Percentiles rank a stretch among this genome's conserved stretches.
phyloP scores from a whole-genome alignment of 176 grass and related monocot genomes.

The Carex littledalei region DNA sequence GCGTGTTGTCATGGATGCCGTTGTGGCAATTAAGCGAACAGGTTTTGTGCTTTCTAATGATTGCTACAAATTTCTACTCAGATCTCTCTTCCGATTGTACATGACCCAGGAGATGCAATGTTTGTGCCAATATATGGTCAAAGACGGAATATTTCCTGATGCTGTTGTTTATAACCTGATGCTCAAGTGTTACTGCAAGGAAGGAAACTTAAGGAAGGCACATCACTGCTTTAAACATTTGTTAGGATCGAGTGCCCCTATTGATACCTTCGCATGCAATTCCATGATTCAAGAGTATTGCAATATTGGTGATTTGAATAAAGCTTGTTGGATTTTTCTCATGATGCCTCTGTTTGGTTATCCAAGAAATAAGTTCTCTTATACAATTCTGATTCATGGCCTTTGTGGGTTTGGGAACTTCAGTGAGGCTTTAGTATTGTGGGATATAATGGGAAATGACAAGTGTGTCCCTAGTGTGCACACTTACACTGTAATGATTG shows the following conservation, averaged over 20 bases:
- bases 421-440: constrained; percentile 42
- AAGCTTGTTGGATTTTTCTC: constrained; percentile 63
- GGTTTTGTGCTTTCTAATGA: constrained; percentile 41
- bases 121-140: constrained; percentile 43
- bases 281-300: constrained; percentile 50
- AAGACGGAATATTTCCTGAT: constrained; percentile 51
- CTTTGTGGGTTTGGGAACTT: constrained; percentile 32
- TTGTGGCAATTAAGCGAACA: constrained; percentile 53
- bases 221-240: constrained; percentile 42
- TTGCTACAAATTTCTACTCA: constrained; percentile 69
- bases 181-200: constrained; percentile 69
- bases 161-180: constrained; percentile 56
- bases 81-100: constrained; percentile 40
- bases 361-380: constrained; percentile 64
- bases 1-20: constrained; percentile 27
- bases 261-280: constrained; percentile 62
- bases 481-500: constrained; percentile 53
- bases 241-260: constrained; percentile 31
- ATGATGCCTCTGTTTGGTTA: constrained; percentile 74
- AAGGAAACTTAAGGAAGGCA: constrained; percentile 41
- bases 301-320: constrained; percentile 32
- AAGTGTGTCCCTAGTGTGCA: constrained; percentile 50
- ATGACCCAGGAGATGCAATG: constrained; percentile 48
- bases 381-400: constrained; percentile 67
- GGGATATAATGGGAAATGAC: constrained; percentile 52